These are phyloP conservation scores for Neurospora sp. DNA, from an alignment of 495 filamentous ascomycete genomes.

Conservation along the genomic window DNA sequence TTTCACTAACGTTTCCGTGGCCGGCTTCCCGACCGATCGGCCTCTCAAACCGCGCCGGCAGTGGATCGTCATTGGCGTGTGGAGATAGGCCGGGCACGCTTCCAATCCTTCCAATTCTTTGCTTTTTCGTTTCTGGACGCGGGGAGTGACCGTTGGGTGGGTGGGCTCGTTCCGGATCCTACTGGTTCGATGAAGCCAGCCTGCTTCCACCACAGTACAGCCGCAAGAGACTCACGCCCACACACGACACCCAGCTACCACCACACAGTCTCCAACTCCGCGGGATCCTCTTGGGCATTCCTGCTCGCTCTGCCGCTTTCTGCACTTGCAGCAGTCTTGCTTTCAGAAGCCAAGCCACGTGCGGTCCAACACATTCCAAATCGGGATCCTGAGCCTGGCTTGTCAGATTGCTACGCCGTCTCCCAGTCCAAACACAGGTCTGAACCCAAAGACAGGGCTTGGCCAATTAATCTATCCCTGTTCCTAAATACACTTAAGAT, in stretches of 20 bases:
- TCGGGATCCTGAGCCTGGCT: background rate
- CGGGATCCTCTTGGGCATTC: background rate
- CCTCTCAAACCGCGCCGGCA: background rate
- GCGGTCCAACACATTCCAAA: background rate
- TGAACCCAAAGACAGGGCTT: background rate
- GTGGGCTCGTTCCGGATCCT: background rate
- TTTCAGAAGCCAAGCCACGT: background rate
- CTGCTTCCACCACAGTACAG: constrained; percentile 1
- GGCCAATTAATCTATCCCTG: constrained; percentile 11
- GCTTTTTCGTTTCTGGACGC: background rate
- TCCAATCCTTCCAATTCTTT: background rate
- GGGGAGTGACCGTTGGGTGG: background rate
- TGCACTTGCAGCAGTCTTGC: background rate
- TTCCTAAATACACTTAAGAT: constrained; percentile 5
- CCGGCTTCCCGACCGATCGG: background rate
- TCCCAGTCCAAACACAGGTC: background rate
- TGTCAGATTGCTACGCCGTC: background rate
- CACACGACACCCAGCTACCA: constrained; percentile 4
- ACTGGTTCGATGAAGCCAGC: background rate
- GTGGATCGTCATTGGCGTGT: background rate
- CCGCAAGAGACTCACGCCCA: constrained; percentile 7
- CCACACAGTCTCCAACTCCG: background rate
- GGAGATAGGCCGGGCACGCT: background rate
- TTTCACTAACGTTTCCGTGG: background rate
- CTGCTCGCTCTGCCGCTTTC: background rate